Conservation (phyloP, 768 basidiomycete genomes). For the Russula emetica region DNA sequence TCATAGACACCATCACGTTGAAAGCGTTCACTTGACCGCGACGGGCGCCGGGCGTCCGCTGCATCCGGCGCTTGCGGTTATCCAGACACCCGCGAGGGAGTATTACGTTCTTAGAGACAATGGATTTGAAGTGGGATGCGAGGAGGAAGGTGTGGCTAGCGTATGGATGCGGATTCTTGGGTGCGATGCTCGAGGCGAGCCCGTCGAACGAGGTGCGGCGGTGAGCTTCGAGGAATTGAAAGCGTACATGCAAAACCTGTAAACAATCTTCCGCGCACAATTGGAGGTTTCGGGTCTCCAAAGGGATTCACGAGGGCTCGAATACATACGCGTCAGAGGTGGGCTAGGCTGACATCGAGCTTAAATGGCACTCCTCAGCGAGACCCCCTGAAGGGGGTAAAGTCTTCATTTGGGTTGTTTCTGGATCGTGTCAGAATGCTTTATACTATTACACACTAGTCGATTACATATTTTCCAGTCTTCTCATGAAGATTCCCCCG, state of each 20-base stretch:
- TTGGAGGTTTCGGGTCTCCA: too few relatives aligned
- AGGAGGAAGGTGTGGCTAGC: slow-evolving; percentile 63
- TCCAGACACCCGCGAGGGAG: slow-evolving; percentile 66
- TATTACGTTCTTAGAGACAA: slow-evolving; percentile 70
- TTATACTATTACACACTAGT: slow-evolving; percentile 14
- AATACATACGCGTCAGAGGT: too few relatives aligned
- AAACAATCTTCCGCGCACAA: background rate
- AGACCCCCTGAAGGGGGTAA: background rate
- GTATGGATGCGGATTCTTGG: slow-evolving; percentile 60
- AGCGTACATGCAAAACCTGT: slow-evolving; percentile 16
- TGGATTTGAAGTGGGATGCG: slow-evolving; percentile 70
- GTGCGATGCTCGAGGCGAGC: slow-evolving; percentile 37
- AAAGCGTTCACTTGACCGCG: slow-evolving; percentile 64
- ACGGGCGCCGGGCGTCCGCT: slow-evolving; percentile 39
- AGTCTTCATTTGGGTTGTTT: background rate
- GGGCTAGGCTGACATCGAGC: too few relatives aligned
- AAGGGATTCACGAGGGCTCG: too few relatives aligned
- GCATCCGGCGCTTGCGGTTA: slow-evolving; percentile 60
- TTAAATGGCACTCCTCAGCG: background rate
- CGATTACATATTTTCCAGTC: slow-evolving; percentile 1
- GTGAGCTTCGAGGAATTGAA: slow-evolving; percentile 18
- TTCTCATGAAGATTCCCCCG: slow-evolving; percentile 32
- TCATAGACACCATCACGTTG: slow-evolving; percentile 66
- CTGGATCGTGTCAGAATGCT: background rate
- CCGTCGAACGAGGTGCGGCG: background rate